Evolutionary conservation across 179 eudicot species (phyloP).

Genomic region (Spinacia oleracea): DNA sequence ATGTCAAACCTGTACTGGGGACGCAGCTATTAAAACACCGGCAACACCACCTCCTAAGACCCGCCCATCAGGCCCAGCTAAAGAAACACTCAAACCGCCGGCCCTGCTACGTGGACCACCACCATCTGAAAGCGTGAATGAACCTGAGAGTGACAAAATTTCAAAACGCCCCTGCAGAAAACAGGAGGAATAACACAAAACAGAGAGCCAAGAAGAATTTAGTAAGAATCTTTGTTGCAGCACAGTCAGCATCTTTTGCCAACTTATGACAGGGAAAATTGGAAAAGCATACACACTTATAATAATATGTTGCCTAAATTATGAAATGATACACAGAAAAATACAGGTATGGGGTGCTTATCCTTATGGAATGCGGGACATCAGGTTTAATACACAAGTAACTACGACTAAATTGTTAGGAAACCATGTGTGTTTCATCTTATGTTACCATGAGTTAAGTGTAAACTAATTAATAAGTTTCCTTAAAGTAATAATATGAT

Average conservation of each 20-base stretch:
- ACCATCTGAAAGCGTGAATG: conserved; percentile 67
- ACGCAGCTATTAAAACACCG: conserved; percentile 73
- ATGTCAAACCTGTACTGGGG: conserved; percentile 73
- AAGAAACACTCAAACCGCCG: conserved; percentile 76
- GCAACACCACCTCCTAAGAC: conserved; percentile 88
- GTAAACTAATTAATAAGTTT: neutral
- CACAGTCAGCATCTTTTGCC: neutral
- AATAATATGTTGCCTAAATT: neutral
- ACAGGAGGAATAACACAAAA: neutral
- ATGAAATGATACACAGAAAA: neutral
- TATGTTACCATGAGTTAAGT: neutral
- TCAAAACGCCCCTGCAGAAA: conserved; percentile 78
- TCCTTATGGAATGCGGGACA: neutral
- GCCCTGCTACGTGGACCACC: conserved; percentile 66
- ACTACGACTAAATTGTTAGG: neutral
- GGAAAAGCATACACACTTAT: neutral
- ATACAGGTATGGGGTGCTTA: neutral
- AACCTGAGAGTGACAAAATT: conserved; percentile 77
- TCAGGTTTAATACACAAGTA: neutral
- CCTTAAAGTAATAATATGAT: neutral
- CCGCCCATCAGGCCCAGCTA: conserved; percentile 86
- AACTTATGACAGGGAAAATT: neutral
- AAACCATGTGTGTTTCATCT: neutral
- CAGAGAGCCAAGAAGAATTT: neutral
- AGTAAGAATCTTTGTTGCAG: neutral